phyloP scores from a whole-genome alignment of 2,329 filamentous ascomycete species.

The Nannizziopsis barbatae region DNA sequence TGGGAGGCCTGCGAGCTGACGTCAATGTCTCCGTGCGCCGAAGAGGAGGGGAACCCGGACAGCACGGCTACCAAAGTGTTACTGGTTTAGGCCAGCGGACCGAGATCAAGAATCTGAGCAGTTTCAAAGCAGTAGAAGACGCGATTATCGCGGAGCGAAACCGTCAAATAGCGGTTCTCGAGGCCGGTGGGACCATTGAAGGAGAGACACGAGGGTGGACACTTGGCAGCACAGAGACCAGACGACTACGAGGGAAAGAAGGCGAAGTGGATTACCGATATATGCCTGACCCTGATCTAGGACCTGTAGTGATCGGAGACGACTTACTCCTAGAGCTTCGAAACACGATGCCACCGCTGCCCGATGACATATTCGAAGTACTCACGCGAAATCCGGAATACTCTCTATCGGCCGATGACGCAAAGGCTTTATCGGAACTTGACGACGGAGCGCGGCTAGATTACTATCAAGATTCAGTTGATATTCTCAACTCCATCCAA shows the following conservation, averaged over 20 bases:
- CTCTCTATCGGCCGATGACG: slow-evolving; percentile 67
- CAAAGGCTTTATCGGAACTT: slow-evolving; percentile 62
- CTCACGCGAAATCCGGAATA: slow-evolving; percentile 49
- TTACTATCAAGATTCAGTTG: slow-evolving; percentile 52
- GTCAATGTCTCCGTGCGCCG: slow-evolving; percentile 83
- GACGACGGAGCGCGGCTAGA: slow-evolving; percentile 70
- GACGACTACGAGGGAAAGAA: slow-evolving; percentile 76
- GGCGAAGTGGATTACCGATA: slow-evolving; percentile 96
- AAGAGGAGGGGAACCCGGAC: slow-evolving; percentile 34
- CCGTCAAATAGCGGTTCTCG: slow-evolving; percentile 70
- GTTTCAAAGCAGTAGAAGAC: slow-evolving; percentile 89
- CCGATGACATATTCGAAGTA: slow-evolving; percentile 56
- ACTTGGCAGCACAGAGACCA: slow-evolving; percentile 70
- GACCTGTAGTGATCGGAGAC: slow-evolving; percentile 61
- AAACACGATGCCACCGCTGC: slow-evolving; percentile 54
- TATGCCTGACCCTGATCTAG: slow-evolving; percentile 91
- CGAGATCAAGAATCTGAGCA: slow-evolving; percentile 95
- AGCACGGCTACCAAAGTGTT: slow-evolving; percentile 46
- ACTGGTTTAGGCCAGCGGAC: slow-evolving; percentile 59
- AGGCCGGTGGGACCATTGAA: slow-evolving; percentile 60
- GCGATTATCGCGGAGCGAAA: slow-evolving; percentile 85
- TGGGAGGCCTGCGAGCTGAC: slow-evolving; percentile 80
- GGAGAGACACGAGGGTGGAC: slow-evolving; percentile 93
- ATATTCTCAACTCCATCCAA: slow-evolving; percentile 25
- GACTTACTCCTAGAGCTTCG: slow-evolving; percentile 57